Evolutionary conservation across 1,284 basidiomycete species (phyloP).

Genomic region (Ustilago vetiveriae): DNA sequence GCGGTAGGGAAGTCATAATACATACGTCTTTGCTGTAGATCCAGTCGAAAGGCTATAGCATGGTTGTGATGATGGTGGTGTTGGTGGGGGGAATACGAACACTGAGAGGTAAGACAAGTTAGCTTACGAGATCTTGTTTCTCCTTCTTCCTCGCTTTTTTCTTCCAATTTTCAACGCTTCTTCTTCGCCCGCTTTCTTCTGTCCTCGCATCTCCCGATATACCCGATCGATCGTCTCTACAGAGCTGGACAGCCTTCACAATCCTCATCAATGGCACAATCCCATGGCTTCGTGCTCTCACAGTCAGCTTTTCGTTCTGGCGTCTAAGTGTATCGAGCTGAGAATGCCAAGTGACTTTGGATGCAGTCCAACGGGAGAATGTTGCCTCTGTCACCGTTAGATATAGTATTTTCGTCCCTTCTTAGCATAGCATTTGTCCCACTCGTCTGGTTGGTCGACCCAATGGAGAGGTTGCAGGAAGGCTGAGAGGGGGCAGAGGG

Average conservation of each 20-base stretch:
- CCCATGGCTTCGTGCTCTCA: no score
- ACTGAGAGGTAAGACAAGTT: neutral
- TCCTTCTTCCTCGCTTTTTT: slow-evolving; percentile 10
- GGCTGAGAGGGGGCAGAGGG: slow-evolving; percentile 22
- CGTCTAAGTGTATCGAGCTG: neutral
- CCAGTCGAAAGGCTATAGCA: slow-evolving; percentile 8
- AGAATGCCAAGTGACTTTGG: neutral
- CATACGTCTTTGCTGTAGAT: neutral
- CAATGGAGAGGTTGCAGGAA: slow-evolving; percentile 24
- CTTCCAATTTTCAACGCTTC: neutral
- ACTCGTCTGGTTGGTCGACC: slow-evolving; percentile 33
- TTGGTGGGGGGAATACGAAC: slow-evolving; percentile 1
- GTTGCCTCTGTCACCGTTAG: no score
- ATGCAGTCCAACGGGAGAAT: no score
- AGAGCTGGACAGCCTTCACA: no score
- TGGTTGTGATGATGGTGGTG: slow-evolving; percentile 7
- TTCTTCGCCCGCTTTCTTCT: slow-evolving; percentile 2
- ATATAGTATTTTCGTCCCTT: no score
- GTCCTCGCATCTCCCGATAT: accelerated
- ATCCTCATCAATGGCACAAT: no score
- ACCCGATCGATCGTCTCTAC: slow-evolving; percentile 13
- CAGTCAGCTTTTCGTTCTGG: no score
- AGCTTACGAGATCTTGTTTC: slow-evolving; percentile 22
- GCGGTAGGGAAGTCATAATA: no score
- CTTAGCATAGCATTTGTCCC: slow-evolving; percentile 39